Evolutionary conservation across 1,139 yeast genomes (phyloP), one percentile per base, ranked within the genome.

Genomic region (Scheffersomyces illinoinensis): DNA sequence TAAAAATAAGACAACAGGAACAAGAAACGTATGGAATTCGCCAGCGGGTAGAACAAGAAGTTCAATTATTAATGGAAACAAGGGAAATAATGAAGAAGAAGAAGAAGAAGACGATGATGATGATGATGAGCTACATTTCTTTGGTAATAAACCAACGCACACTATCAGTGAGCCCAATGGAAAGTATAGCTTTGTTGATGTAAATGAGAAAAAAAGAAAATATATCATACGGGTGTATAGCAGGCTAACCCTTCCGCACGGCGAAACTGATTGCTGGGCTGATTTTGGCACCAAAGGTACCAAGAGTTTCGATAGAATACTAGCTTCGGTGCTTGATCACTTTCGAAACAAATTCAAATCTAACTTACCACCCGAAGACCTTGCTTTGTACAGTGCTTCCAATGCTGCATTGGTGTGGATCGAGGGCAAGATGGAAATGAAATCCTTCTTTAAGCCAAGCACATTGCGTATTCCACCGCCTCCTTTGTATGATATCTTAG

Each of bases 391-490:
- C 54, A 58, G 62, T 46, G 55, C 61, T 17, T 61, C 62, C 2
- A 54, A 65, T 4, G 67, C 73, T 2, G 63, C 73, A 0, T 67
- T 81, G 54, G 71, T 79, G 3, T 81, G 84, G 84, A 68, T 79
- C 3, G 81, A 78, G 54, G 84, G 83, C 0, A 72, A 71, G 58
- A 72, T 71, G 61, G 79, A 79, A 55, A 69, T 81, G 54, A 77
- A 77, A 58, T 71, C 76, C 3, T 78, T 78, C 58, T 79, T 71
- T 65, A 77, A 77, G 52, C 84, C 84, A 2, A 72, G 77, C 58
- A 78, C 83, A 0, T 69, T 81, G 49, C 69, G 84, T 39, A 75
- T 81, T 5, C 71, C 71, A 1, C 77, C 76, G 0, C 75, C 75
- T 0, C 61, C 61, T 1, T 57, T 64, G 0, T 64, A 66, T 52